Base-by-base conservation (phyloP, 495 filamentous ascomycete species). In the Cercophora scortea region DNA sequence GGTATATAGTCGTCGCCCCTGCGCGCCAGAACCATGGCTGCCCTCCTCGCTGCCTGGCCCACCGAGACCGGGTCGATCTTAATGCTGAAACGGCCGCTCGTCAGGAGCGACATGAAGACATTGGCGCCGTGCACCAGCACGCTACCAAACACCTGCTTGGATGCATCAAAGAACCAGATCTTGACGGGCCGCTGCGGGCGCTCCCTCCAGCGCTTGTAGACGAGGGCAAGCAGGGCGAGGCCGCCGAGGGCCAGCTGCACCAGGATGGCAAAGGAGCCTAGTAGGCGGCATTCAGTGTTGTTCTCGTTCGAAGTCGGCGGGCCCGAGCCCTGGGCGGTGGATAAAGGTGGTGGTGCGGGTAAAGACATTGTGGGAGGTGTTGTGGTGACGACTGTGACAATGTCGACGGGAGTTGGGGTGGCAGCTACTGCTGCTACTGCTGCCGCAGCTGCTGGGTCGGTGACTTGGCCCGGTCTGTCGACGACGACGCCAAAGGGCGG, bases 81-180 rank as follows among this genome's bases (percentile, higher is more conserved):
- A n/a, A 76, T 70, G 48, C 59, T 68, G 71, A 90, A 82, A 61
- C 85, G 80, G 16, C 91, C 91, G 45, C 87, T 88, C 5, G 87
- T 91, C 49, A 97, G 77, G 89, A 98, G 88, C 42, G 89, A 94
- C 84, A 98, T 91, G 61, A 95, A 76, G 8, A 98, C 78, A 64
- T 98, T 98, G 17, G 89, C 85, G 32, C 89, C 76, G 67, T 98
- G 93, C 19, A 95, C 81, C 73, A 98, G 78, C 42, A 87, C 81
- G 42, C 88, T 90, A 9, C 93, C 93, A 55, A 96, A 85, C n/a
- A 98, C 90, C 73, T 98, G 93, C 72, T 98, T 98, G 13, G 87
- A 92, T 34, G 84, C 93, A 69, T 98, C 93, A 64, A 97, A 97
- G 59, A 84, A 89, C 91, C 91, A 98, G 56, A 98, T 88, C 69